Conservation (phyloP, 2,329 filamentous ascomycete species). For the Alternaria panax region DNA sequence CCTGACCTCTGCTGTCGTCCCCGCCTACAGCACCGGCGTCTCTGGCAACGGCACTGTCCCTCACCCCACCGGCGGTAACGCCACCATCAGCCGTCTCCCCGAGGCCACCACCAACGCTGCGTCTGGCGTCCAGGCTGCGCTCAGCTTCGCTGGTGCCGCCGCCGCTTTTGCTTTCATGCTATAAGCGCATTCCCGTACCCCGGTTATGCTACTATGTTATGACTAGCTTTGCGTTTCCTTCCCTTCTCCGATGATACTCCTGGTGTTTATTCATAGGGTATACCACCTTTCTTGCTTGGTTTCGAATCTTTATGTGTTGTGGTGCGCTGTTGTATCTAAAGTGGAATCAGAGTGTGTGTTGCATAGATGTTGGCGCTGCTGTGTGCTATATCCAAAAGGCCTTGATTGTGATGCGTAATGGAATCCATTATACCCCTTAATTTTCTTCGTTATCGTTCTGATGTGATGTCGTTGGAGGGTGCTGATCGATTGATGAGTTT, state of each 20-base stretch:
- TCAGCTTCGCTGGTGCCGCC: conserved; percentile 52
- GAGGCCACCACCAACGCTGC: conserved; percentile 45
- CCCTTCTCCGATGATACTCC: conserved; percentile 2
- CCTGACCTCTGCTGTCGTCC: conserved; percentile 29
- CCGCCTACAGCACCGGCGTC: conserved; percentile 11
- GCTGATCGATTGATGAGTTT: too few relatives aligned
- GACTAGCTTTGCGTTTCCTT: conserved; percentile 4
- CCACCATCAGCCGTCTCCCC: conserved; percentile 34
- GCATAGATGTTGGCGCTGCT: conserved; percentile 2
- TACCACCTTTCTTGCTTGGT: not conserved
- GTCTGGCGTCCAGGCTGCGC: conserved; percentile 40
- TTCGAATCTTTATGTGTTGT: not conserved
- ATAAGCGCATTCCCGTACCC: conserved; percentile 28
- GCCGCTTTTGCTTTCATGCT: conserved; percentile 53
- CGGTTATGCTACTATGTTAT: conserved; percentile 27
- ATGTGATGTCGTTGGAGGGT: not conserved
- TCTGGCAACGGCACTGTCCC: conserved; percentile 40
- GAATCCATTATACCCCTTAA: not conserved
- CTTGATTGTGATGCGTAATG: conserved; percentile 5
- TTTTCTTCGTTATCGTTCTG: not conserved
- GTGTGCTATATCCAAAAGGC: not conserved
- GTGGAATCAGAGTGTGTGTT: conserved; percentile 5
- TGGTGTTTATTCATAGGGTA: conserved; percentile 4
- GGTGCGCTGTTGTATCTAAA: not conserved
- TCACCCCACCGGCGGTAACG: conserved; percentile 37